Conservation (phyloP, 805 yeast species). For the Yarrowia sp. region DNA sequence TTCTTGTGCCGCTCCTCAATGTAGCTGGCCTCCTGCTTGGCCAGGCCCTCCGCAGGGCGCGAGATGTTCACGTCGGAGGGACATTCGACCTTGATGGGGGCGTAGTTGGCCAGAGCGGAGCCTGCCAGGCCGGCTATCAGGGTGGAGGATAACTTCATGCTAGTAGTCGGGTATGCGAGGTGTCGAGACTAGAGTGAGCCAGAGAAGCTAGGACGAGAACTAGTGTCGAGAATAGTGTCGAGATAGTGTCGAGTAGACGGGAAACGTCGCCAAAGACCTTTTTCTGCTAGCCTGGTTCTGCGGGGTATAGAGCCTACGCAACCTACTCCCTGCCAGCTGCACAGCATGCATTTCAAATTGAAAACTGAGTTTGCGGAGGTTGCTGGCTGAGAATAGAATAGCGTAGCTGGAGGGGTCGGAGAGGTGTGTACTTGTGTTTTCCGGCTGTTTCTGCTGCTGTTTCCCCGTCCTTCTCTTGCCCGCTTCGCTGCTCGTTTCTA, state of each 20-base stretch:
- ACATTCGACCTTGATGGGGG: slow-evolving; percentile 47
- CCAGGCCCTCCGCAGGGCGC: slow-evolving; percentile 37
- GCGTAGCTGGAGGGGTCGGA: neutral
- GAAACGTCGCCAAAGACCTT: neutral
- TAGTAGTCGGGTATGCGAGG: too few relatives aligned
- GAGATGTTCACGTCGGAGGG: slow-evolving; percentile 41
- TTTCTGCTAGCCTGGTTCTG: slow-evolving; percentile 5
- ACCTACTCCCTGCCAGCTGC: slow-evolving; percentile 1
- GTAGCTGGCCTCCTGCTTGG: slow-evolving; percentile 37
- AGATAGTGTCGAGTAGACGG: too few relatives aligned
- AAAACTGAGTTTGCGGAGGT: neutral
- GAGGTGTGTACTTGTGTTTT: too few relatives aligned
- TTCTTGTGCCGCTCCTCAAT: slow-evolving; percentile 35
- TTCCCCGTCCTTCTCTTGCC: too few relatives aligned
- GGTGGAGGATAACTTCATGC: slow-evolving; percentile 11
- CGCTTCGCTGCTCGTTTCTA: too few relatives aligned
- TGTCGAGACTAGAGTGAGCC: neutral
- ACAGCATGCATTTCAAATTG: neutral
- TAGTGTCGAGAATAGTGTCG: too few relatives aligned
- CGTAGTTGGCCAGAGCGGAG: slow-evolving; percentile 37
- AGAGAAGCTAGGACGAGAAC: too few relatives aligned
- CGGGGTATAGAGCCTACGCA: slow-evolving; percentile 7
- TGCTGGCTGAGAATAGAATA: neutral
- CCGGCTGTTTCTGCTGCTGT: too few relatives aligned
- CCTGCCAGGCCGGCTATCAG: neutral